Base-by-base conservation (phyloP, 257 asterid genomes). In the Paulownia fortunei region DNA sequence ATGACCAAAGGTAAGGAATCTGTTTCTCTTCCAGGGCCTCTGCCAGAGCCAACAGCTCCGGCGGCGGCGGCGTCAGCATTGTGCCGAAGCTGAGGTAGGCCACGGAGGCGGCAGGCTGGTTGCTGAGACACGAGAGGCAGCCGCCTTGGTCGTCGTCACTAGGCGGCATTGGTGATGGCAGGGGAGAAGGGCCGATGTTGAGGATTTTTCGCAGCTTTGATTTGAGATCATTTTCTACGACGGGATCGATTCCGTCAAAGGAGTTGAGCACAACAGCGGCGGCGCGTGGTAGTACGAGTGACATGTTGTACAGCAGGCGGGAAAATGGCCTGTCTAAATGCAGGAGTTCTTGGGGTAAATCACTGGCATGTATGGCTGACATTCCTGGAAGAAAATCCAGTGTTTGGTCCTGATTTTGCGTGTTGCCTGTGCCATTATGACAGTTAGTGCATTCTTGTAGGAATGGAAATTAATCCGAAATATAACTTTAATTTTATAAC, bases 1-100 rank as follows among this genome's bases (percentile, higher is more conserved):
- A 83, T n/a, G 94, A 87, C 94, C 94, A 91, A 8, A 91, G 76
- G 58, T 89, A 91, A 0, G 93, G 96, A 1, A 79, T 78, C 7
- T 77, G 65, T 39, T 63, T 86, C 16, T 72, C 88, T 63, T 88
- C 91, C 37, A 89, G 71, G 16, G 91, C 92, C 79, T 90, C 89
- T 6, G 91, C 90, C 42, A 90, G 16, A 0, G 90, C 92, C 41
- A 46, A 59, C 27, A 89, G 73, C 79, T 87, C 94, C 4, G 77
- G 84, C 1, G 91, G 89, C 2, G 92, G 89, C 1, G 88, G 92
- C 11, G 83, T 76, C 1, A 82, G 84, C 68, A 83, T 73, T 0
- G 89, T 87, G 37, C 96, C 94, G 27, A 89, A 89, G 72, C 83
- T 84, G 27, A 91, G 78, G 55, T 89, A 91, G 16, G 82, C 91